phyloP scores from a whole-genome alignment of 2,329 filamentous ascomycete species.

The Coniochaeta sp. region DNA sequence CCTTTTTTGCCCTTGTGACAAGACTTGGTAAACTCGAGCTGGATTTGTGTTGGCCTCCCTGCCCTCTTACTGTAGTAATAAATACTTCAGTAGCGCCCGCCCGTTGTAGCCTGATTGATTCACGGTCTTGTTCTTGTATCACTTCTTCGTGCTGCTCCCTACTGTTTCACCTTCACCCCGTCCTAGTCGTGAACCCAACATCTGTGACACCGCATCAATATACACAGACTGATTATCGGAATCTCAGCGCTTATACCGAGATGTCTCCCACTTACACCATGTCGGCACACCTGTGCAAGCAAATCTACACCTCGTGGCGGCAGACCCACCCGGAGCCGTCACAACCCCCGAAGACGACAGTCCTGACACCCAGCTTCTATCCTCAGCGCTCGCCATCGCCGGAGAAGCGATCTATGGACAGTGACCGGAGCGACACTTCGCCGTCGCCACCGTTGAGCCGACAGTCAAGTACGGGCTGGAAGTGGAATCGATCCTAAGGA shows the following conservation, averaged over 20 bases:
- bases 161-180: not conserved
- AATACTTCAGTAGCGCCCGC: not conserved
- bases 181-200: no score
- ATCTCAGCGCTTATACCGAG: constrained; percentile 10
- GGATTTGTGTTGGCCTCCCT: not conserved
- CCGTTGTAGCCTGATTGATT: not conserved
- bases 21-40: not conserved
- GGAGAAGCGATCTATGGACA: constrained; percentile 40
- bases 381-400: constrained; percentile 27
- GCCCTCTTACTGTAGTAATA: not conserved
- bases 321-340: constrained; percentile 30
- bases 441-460: not conserved
- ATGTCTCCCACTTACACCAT: constrained; percentile 56
- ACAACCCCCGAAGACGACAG: constrained; percentile 16
- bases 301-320: constrained; percentile 52
- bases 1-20: not conserved
- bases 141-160: not conserved
- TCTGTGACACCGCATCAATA: not conserved
- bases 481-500: constrained; percentile 15
- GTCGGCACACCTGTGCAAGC: constrained; percentile 53
- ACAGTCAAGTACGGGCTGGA: constrained; percentile 21
- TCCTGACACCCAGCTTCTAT: constrained; percentile 18
- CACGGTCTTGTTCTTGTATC: not conserved
- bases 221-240: no score
- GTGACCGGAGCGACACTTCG: constrained; percentile 27